Base-by-base conservation (phyloP, 176 grass and related monocot species). In the Carex pumila region DNA sequence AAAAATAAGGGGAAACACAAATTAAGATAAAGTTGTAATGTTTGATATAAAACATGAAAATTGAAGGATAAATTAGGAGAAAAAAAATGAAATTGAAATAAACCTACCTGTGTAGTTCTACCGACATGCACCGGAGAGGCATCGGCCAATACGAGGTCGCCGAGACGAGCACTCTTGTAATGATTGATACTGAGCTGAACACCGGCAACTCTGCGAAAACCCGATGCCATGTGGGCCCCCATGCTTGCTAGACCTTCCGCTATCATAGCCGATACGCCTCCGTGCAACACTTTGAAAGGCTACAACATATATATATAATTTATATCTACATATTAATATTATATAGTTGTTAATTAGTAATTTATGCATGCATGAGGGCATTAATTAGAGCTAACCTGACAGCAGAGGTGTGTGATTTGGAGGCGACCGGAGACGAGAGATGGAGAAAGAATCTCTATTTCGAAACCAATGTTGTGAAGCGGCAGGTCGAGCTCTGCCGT, bases 131-230 rank as follows among this genome's bases (percentile, higher is more conserved):
- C 39, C 18, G 95, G 95, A 7, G 74, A 78, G 59, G 92, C 95
- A 19, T 87, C 87, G 22, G 82, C 95, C 69, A 91, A 80, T 85
- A 98, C 85, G 41, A 91, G 89, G 57, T 97, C 94, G 43, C 92
- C 90, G 49, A 89, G n/a, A 45, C 1, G 12, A 37, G 92, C 94
- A 79, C 88, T 90, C 29, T 89, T 90, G 81, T 94, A 91, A 86
- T 94, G 94, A 88, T 83, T 97, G 90, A 97, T 94, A 90, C 91
- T 97, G 72, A 97, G 90, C 72, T 98, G 95, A 50, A 97, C 50
- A 15, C 95, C 95, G 41, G 95, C 92, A 25, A 98, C 85, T 58
- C 92, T 92, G 30, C 84, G 84, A 87, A 82, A 94, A 0, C 92
- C 90, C 0, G 89, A 93, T 6, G 95, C 95, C 87, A 98, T 89